Evolutionary conservation across 2,329 filamentous ascomycete species (phyloP), one percentile per base, ranked within the genome.

Genomic region (Lasiodiplodia sp.): DNA sequence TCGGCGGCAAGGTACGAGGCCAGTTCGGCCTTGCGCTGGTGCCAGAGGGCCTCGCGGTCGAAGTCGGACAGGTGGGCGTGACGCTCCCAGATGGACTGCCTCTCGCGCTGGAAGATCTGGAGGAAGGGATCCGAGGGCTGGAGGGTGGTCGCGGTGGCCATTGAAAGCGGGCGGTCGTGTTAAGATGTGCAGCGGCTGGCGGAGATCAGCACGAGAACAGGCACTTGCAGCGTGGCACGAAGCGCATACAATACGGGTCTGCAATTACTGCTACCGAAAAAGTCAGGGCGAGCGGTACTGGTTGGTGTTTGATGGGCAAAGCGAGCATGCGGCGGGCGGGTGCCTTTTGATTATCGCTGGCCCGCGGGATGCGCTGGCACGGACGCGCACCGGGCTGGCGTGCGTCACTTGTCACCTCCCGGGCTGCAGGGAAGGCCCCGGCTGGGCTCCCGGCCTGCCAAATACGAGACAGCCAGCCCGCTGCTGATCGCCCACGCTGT

Each of bases 1-100:
- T 71, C 72, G 72, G 52, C 56, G 55, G 57, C 68, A 40, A 72
- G 69, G 49, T 56, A 53, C 18, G 76, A 71, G 63, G 72, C 71
- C 44, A 77, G 67, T 38, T 73, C 67, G 7, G 72, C 72, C 67
- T 69, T 71, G 44, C 71, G 72, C 57, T 77, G 73, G 28, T 71
- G 69, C 80, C 79, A 81, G 60, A 75, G 75, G n/a, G 72, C 69
- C 55, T 79, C 75, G 68, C 76, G 77, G 68, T 79, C 71, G 44
- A 78, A 72, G 49, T 79, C 76, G 52, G 79, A 72, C 55, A 80
- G 75, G 66, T 77, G 71, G 53, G 73, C 68, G 66, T 81, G 71
- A 63, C 73, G 71, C 55, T 65, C 72, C 75, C 75, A 80, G 73
- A 82, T 78, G 21, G 77, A 71, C 63, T 76, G 76, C 69, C 75